These are phyloP conservation scores for Kodamaea jinghongensis DNA, from an alignment of 805 yeast genomes.

Conservation along the genomic window DNA sequence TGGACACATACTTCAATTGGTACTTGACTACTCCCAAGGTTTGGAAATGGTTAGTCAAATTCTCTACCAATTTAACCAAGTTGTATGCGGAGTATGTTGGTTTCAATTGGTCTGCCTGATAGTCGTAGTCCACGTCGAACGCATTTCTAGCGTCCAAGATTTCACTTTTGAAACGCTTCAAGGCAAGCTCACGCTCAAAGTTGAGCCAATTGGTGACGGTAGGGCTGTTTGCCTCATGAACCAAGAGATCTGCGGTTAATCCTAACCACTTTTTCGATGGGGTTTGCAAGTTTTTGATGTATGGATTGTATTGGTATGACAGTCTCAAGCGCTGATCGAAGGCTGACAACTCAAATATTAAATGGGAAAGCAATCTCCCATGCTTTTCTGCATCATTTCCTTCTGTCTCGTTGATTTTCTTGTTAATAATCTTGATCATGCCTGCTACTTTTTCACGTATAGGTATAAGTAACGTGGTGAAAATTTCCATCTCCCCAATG, in stretches of 20 bases:
- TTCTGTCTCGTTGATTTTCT: constrained; percentile 16
- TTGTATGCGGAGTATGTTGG: constrained; percentile 66
- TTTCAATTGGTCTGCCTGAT: constrained; percentile 19
- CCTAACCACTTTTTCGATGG: constrained; percentile 47
- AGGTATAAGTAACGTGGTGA: constrained; percentile 47
- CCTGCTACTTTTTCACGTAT: constrained; percentile 42
- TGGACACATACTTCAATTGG: constrained; percentile 54
- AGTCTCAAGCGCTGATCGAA: constrained; percentile 53
- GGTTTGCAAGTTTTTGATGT: constrained; percentile 16
- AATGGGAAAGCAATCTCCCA: constrained; percentile 54
- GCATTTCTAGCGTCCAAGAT: constrained; percentile 48
- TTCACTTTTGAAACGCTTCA: constrained; percentile 47
- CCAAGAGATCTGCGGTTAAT: constrained; percentile 39
- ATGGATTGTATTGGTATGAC: constrained; percentile 48
- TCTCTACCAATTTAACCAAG: constrained; percentile 54
- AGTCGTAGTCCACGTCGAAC: constrained; percentile 59
- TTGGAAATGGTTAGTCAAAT: constrained; percentile 53
- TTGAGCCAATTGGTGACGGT: constrained; percentile 48
- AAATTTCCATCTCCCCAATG: constrained; percentile 36
- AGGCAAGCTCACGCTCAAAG: constrained; percentile 52
- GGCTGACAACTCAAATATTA: constrained; percentile 53
- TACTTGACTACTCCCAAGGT: constrained; percentile 49
- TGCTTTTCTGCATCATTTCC: constrained; percentile 27
- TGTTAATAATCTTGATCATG: constrained; percentile 24
- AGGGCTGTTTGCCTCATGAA: constrained; percentile 26